Evolutionary conservation across 768 basidiomycete species (phyloP).

Genomic region (Leccinum subgranulosum): DNA sequence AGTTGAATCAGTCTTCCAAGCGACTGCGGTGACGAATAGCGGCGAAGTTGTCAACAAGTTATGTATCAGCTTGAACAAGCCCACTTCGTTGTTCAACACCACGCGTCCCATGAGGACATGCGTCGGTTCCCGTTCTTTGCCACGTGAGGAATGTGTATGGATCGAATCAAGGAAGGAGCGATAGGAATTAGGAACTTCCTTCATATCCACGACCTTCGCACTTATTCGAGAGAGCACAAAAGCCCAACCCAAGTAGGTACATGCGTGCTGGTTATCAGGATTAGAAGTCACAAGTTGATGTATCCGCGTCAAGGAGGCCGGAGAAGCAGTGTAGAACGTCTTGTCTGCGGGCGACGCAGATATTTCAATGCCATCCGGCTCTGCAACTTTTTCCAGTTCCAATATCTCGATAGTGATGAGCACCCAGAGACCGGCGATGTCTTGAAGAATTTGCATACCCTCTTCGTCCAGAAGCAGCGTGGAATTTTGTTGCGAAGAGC

Average conservation of each 20-base stretch:
- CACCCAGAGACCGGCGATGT: conserved; percentile 74
- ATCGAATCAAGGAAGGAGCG: conserved; percentile 53
- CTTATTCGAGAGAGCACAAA: conserved; percentile 71
- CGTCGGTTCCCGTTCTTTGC: conserved; percentile 57
- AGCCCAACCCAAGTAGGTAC: conserved; percentile 80
- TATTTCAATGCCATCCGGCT: conserved; percentile 49
- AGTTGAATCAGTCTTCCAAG: conserved; percentile 65
- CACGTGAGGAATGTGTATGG: conserved; percentile 38
- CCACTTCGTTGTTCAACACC: conserved; percentile 55
- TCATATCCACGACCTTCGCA: conserved; percentile 41
- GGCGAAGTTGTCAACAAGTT: conserved; percentile 66
- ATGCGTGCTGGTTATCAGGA: conserved; percentile 59
- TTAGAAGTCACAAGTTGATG: conserved; percentile 65
- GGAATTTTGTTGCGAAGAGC: conserved; percentile 57
- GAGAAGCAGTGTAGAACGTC: conserved; percentile 58
- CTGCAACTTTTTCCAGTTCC: conserved; percentile 70
- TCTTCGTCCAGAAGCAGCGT: conserved; percentile 74
- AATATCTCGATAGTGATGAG: conserved; percentile 75
- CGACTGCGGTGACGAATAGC: conserved; percentile 69
- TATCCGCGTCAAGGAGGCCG: conserved; percentile 58
- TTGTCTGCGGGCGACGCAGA: conserved; percentile 46
- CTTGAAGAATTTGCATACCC: conserved; percentile 59
- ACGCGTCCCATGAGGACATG: conserved; percentile 57
- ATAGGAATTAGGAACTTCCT: conserved; percentile 55
- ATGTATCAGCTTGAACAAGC: conserved; percentile 55